Evolutionary conservation across 805 yeast species (phyloP), one percentile per base, ranked within the genome.

Genomic region (Teunomyces lycoperdinae): DNA sequence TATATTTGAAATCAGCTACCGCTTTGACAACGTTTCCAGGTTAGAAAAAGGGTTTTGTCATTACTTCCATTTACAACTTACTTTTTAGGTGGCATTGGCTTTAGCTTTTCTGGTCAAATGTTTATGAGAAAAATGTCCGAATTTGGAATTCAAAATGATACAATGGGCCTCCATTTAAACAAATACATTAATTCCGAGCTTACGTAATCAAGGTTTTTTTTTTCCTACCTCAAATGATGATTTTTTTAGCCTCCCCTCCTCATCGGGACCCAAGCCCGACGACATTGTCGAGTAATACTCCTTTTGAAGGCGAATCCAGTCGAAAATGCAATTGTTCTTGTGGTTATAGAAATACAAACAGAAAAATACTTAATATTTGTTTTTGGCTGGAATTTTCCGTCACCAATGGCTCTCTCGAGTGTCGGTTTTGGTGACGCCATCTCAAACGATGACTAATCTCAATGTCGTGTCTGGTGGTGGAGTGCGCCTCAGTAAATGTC

Each of bases 1-100:
- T 63, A 60, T 57, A 61, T 46, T 58, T 60, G 53, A 61, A 61
- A 20, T 51, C 40, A 11, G 53, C 53, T 10, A 47, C 42, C 16
- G 38, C 46, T 14, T 47, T 51, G 34, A 48, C 50, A 26, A 38
- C 30, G 14, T 39, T 43, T 42, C 44, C 45, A 40, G 41, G 44
- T 31, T 17, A 33, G 44, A 28, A 42, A n/a, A 24, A 26, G 24
- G 24, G 4, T 20, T 20, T 5, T 20, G 24, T 1, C 24, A 5
- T 20, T 20, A 20, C 24, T 20, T 20, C 6, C 24, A 20, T 20
- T 20, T 4, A 20, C 4, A 20, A 20, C 53, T 29, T 45, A 50
- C 53, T 49, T 39, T 45, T 48, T 46, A 6, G 54, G 54, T 13
- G 50, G 47, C 51, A 50, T 50, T 26, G 17, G 26, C 6, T 34